Evolutionary conservation across 2,329 filamentous ascomycete species (phyloP), one percentile per base, ranked within the genome.

Genomic region (Diaporthe eres): DNA sequence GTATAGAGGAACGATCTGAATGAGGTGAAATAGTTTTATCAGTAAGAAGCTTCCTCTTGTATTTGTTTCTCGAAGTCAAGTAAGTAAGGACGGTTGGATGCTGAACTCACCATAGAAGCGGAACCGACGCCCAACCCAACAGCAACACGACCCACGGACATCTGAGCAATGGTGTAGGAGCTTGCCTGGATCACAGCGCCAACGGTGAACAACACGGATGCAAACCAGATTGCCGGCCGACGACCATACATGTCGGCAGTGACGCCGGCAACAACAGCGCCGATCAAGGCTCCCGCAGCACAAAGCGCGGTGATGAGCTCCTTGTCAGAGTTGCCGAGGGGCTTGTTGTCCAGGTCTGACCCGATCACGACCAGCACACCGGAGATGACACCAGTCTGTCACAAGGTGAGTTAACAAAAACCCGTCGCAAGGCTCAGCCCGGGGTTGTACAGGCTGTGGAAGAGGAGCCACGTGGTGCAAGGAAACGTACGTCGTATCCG

Each of bases 221-320:
- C 85, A 7, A 84, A 76, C 77, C 85, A 86, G 76, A 88, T 86
- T 7, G 81, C 81, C 49, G 79, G 79, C 79, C 86, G 86, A 58
- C 85, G 82, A 25, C 85, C 85, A 58, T 82, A 84, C 75, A 81
- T 77, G 75, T 87, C 85, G 7, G 85, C 84, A 0, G 80, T 82
- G 28, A 80, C 77, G 37, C 83, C 83, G 22, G 83, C 83, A 71
- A 83, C 79, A 39, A 86, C 82, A 73, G 85, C 84, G 12, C 86
- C 86, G 17, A 88, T 78, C 61, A 88, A 85, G 2, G 87, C 86
- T 51, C 85, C 88, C 44, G 85, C 88, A 9, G 86, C 88, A 28
- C 85, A 88, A 25, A 90, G 83, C 0, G 88, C 89, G 0, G 88
- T 90, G 49, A 90, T 85, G 39, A 90, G 81, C 77, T 90, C 87